phyloP scores from a whole-genome alignment of 2,329 filamentous ascomycete species.

The Penicillium psychrosexuale region DNA sequence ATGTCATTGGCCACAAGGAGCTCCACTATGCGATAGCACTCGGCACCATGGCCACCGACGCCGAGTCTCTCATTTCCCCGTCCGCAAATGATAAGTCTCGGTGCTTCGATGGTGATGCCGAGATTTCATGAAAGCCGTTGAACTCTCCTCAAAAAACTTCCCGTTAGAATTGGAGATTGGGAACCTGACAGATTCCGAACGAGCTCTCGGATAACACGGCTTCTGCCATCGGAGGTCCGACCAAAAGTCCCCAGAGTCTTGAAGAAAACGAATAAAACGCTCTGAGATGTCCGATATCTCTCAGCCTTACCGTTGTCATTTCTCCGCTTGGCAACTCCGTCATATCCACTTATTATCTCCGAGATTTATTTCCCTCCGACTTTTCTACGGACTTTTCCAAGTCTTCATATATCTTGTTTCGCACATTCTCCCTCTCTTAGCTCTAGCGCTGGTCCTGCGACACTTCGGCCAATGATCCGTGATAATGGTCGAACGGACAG shows the following conservation, averaged over 20 bases:
- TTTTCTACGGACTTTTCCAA: neutral
- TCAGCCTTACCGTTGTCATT: neutral
- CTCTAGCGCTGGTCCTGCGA: neutral
- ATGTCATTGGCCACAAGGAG: neutral
- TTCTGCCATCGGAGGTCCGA: slow-evolving; percentile 20
- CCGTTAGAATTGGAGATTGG: neutral
- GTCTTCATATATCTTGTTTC: neutral
- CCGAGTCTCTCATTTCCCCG: neutral
- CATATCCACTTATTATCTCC: neutral
- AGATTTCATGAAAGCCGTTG: neutral
- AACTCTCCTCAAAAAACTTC: neutral
- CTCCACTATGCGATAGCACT: neutral
- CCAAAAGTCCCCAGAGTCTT: neutral
- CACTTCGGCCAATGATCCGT: neutral
- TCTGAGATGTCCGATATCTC: neutral
- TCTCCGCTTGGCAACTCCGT: neutral
- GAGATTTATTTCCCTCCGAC: slow-evolving; percentile 2
- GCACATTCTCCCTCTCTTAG: neutral
- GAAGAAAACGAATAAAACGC: neutral
- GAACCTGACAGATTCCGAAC: neutral
- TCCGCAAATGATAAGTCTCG: neutral
- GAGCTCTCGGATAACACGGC: slow-evolving; percentile 29
- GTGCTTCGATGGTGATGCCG: neutral
- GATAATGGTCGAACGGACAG: slow-evolving; percentile 9
- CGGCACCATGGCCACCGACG: neutral